Evolutionary conservation across 2,329 filamentous ascomycete genomes (phyloP).

Genomic region (Clarireedia hainanense): DNA sequence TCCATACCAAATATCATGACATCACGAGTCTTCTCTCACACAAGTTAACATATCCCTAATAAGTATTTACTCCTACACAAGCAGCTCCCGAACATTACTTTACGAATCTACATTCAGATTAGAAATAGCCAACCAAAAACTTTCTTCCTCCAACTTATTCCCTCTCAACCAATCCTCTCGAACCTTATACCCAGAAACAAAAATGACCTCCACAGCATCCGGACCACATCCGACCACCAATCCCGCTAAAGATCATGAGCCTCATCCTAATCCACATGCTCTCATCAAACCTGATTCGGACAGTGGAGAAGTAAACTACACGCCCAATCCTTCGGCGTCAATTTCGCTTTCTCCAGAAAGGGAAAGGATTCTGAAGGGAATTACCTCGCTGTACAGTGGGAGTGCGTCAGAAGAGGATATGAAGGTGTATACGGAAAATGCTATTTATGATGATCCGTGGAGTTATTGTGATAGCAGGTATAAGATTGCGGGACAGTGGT

Average conservation of each 20-base stretch:
- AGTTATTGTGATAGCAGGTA: conserved; percentile 42
- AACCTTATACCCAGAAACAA: too few relatives aligned
- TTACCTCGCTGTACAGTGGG: conserved; percentile 38
- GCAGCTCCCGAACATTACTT: too few relatives aligned
- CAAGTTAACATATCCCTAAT: too few relatives aligned
- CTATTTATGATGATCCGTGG: conserved; percentile 40
- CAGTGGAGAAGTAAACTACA: conserved; percentile 32
- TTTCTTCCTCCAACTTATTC: too few relatives aligned
- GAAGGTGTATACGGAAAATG: conserved; percentile 38
- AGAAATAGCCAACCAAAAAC: too few relatives aligned
- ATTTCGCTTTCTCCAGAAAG: conserved; percentile 30
- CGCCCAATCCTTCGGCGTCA: conserved; percentile 31
- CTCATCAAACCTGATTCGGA: conserved; percentile 1
- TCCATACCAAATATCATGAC: too few relatives aligned
- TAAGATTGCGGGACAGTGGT: conserved; percentile 45
- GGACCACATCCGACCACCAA: not conserved
- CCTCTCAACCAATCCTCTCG: too few relatives aligned
- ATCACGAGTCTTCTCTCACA: too few relatives aligned
- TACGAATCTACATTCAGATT: too few relatives aligned
- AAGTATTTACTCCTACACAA: too few relatives aligned
- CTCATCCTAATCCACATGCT: conserved; percentile 6
- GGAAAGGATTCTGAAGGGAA: conserved; percentile 35
- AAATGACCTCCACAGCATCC: too few relatives aligned
- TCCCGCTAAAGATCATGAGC: conserved; percentile 1
- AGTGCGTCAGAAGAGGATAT: conserved; percentile 41